These are phyloP conservation scores for Mycena vulgaris DNA, from an alignment of 768 basidiomycete species.

Conservation along the genomic window DNA sequence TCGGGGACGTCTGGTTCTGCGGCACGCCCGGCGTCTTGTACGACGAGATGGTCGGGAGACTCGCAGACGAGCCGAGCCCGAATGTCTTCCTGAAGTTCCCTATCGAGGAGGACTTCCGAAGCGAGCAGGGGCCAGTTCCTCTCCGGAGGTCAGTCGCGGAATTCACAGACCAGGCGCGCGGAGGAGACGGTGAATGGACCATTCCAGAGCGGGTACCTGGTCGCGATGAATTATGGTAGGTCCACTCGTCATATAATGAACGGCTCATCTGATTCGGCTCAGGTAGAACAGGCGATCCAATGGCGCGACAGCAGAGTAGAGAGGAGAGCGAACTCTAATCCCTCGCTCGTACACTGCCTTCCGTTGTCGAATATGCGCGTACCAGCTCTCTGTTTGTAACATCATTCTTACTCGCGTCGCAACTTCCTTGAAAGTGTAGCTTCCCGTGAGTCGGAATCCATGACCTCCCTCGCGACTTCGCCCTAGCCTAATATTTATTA, in stretches of 20 bases:
- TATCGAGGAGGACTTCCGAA: neutral
- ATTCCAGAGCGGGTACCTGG: neutral
- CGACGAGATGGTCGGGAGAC: neutral
- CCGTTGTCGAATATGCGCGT: no score
- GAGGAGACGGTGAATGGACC: neutral
- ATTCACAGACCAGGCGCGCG: neutral
- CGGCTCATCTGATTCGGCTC: no score
- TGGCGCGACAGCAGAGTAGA: no score
- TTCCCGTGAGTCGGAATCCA: no score
- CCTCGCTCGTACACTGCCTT: no score
- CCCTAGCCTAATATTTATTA: no score
- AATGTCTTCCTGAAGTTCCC: neutral
- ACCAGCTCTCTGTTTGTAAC: no score
- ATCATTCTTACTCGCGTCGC: no score
- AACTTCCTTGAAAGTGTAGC: no score
- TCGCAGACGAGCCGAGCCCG: neutral
- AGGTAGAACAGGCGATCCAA: no score
- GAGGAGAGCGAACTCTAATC: no score
- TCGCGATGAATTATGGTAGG: neutral
- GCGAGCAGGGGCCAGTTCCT: neutral
- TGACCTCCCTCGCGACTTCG: no score
- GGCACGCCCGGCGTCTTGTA: neutral
- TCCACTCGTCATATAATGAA: neutral
- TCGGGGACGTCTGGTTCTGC: neutral
- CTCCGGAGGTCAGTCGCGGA: neutral